A percentile compares a stretch with the other conserved stretches of the same genome.
These are phyloP conservation scores for Amanita inopinata DNA, from an alignment of 768 basidiomycete species.

Conservation along the genomic window DNA sequence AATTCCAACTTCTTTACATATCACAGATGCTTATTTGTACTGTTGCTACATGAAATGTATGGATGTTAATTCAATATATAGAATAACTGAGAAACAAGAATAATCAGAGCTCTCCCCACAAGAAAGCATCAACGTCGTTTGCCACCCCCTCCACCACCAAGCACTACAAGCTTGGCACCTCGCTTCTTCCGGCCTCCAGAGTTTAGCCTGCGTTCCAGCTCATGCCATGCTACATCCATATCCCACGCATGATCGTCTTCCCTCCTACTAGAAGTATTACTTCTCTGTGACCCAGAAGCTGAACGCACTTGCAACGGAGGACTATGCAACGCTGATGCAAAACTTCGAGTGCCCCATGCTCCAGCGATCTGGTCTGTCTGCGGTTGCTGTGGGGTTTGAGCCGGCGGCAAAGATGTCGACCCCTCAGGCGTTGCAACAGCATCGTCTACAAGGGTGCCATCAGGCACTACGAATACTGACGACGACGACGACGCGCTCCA, in stretches of 20 bases:
- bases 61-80: constrained; percentile 6
- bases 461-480: too few relatives aligned
- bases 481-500: not conserved
- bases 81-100: constrained; percentile 6
- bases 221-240: constrained; percentile 72
- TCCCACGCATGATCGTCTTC: constrained; percentile 62
- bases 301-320: constrained; percentile 20
- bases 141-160: constrained; percentile 52
- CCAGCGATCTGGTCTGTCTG: constrained; percentile 23
- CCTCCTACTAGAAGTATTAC: constrained; percentile 16
- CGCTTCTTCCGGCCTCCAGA: constrained; percentile 51
- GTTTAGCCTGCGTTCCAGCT: constrained; percentile 49
- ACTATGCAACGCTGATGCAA: constrained; percentile 70
- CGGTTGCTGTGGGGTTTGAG: constrained; percentile 2
- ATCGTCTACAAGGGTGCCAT: too few relatives aligned
- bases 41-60: constrained; percentile 20
- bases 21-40: constrained; percentile 14
- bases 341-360: constrained; percentile 74
- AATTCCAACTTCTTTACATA: too few relatives aligned
- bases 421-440: too few relatives aligned
- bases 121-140: constrained; percentile 33
- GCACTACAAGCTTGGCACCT: constrained; percentile 55
- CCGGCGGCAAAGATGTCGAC: too few relatives aligned
- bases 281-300: not conserved
- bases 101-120: constrained; percentile 1